Percentiles rank a stretch among this genome's conserved stretches.
phyloP scores from a whole-genome alignment of 805 yeast genomes.

The Zygosaccharomyces pseudorouxii region DNA sequence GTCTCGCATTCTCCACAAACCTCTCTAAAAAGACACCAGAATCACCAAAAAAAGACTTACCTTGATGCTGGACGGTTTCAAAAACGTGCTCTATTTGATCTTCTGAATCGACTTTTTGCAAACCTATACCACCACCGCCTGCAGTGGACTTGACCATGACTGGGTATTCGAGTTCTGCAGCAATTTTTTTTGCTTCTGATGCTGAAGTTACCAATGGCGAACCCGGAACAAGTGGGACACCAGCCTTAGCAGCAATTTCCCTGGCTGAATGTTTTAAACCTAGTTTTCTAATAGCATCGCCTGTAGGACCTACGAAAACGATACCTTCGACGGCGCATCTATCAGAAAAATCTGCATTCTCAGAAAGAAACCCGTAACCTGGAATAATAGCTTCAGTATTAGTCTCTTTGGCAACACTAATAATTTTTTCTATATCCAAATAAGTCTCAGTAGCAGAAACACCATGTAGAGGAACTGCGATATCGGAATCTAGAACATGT shows the following conservation, averaged over 20 bases:
- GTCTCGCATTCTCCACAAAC: constrained; percentile 92
- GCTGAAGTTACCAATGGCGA: constrained; percentile 72
- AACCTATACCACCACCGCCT: constrained; percentile 99
- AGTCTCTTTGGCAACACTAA: constrained; percentile 76
- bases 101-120: constrained; percentile 84
- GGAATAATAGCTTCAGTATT: constrained; percentile 96
- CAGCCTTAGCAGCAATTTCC: constrained; percentile 85
- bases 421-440: constrained; percentile 76
- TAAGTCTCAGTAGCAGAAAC: constrained; percentile 87
- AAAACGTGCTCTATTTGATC: constrained; percentile 80
- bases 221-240: constrained; percentile 97
- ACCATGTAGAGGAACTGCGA: constrained; percentile 75
- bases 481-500: constrained; percentile 82
- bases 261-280: constrained; percentile 97
- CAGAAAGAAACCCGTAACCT: constrained; percentile 95
- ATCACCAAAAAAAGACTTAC: constrained; percentile 88
- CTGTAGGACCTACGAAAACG: constrained; percentile 94
- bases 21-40: constrained; percentile 93
- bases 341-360: constrained; percentile 94
- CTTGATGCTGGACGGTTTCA: constrained; percentile 90
- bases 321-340: constrained; percentile 78
- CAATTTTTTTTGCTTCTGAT: constrained; percentile 70
- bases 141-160: constrained; percentile 97
- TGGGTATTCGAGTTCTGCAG: constrained; percentile 75
- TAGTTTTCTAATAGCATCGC: constrained; percentile 82